Evolutionary conservation across 768 basidiomycete species (phyloP).

Genomic region (Amanita pallidorosea): DNA sequence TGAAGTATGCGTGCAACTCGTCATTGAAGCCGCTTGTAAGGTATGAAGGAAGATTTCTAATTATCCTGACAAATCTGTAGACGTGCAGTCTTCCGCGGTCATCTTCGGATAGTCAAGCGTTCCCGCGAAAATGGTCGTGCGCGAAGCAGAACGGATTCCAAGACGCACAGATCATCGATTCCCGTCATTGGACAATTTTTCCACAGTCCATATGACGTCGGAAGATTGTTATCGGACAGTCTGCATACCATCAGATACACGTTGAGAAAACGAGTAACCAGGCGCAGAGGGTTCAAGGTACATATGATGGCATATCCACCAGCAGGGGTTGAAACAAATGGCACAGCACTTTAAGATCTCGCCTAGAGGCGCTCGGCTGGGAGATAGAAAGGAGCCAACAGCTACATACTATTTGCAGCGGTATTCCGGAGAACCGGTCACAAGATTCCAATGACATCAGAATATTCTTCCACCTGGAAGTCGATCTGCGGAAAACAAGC

Average conservation of each 20-base stretch:
- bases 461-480: not conserved
- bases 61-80: not conserved
- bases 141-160: not conserved
- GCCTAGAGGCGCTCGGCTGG: not conserved
- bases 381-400: slow-evolving; percentile 2
- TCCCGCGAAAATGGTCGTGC: not conserved
- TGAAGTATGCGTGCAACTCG: not conserved
- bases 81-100: not conserved
- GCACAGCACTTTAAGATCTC: not conserved
- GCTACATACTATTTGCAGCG: slow-evolving; percentile 1
- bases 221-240: not conserved
- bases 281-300: slow-evolving; percentile 4
- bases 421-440: not conserved
- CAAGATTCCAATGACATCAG: not conserved
- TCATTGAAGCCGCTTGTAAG: not conserved
- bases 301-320: slow-evolving; percentile 3
- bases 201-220: not conserved
- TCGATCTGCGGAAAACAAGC: not conserved
- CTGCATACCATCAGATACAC: not conserved
- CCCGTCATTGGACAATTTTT: not conserved
- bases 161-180: not conserved
- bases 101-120: not conserved
- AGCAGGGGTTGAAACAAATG: slow-evolving; percentile 1
- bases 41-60: not conserved
- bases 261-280: slow-evolving; percentile 4